Evolutionary conservation across 78 protist genomes (phyloP).

Genomic region (Dictyostelium capitatum): DNA sequence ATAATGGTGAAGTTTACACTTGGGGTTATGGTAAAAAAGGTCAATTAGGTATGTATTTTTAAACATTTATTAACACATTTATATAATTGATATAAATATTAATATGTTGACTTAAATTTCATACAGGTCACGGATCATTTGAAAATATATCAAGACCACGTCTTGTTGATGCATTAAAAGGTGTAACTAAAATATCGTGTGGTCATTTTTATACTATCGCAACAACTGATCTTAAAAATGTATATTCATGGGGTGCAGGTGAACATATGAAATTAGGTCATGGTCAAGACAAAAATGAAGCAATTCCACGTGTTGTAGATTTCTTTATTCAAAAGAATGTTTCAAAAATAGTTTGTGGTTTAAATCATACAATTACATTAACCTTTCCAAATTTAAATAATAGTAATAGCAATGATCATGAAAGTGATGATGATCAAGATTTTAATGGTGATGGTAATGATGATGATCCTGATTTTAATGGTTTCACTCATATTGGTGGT

Average conservation of each 20-base stretch:
- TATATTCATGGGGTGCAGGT: conserved; percentile 80
- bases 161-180: conserved; percentile 20
- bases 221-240: conserved; percentile 50
- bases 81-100: too few relatives aligned
- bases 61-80: too few relatives aligned
- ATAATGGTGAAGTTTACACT: conserved; percentile 73
- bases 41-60: conserved; percentile 52
- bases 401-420: neutral
- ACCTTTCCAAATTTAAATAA: conserved; percentile 8
- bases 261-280: conserved; percentile 77
- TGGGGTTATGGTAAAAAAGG: conserved; percentile 69
- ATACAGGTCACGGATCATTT: conserved; percentile 18
- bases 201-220: conserved; percentile 78
- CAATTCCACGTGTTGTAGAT: conserved; percentile 40
- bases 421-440: neutral
- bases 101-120: too few relatives aligned
- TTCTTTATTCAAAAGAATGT: conserved; percentile 69
- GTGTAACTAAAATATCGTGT: conserved; percentile 62
- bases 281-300: conserved; percentile 37
- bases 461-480: neutral
- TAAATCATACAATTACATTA: conserved; percentile 44
- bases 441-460: neutral
- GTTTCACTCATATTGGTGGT: neutral
- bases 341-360: conserved; percentile 58
- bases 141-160: conserved; percentile 34